Base-by-base conservation (phyloP, 2,329 filamentous ascomycete genomes). In the Erysiphe pulchra region DNA sequence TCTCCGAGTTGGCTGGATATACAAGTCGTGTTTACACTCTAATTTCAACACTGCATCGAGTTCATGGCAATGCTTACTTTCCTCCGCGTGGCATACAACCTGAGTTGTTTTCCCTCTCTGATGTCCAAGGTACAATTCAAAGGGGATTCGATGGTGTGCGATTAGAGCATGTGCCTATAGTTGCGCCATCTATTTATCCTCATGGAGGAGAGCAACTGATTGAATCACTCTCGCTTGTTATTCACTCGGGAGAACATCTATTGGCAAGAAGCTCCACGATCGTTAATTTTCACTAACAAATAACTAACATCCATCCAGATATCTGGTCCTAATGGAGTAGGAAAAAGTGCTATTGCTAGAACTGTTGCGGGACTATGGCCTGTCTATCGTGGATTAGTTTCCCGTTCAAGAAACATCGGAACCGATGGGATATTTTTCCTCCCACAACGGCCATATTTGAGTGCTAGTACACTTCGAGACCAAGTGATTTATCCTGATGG, bases 401-500 rank as follows among this genome's bases (percentile, higher is more conserved):
- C 81, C 48, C 75, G 86, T 1, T 87, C 90, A 2, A 83, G 90
- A 56, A 70, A 66, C 36, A 72, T 74, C 38, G 85, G 85, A 36
- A 70, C 78, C 50, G 87, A 95, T 52, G 90, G 90, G 48, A 92
- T 98, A 63, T 95, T 98, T 86, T 95, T 98, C 63, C 70, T 98
- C 11, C 90, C 90, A 0, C 90, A 98, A 60, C 72, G 87, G 14
- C 85, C 87, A 0, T 95, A 95, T 56, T 72, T 95, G 32, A 87
- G 78, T 59, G 80, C 87, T 18, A 90, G 90, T 33, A 95, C 90
- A 1, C 68, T 95, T 10, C 79, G 90, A 24, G 92, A 98, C 56
- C 92, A 98, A 63, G 84, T 98, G 55, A 94, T 95, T 57, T 98
- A 98, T 54, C 90, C 90, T 0, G 85, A 98, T 55, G 87, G 84